Percentiles rank a stretch among this genome's conserved stretches.
These are phyloP conservation scores for Penicillium sp. DNA, from an alignment of 2,329 filamentous ascomycete genomes.

Conservation along the genomic window DNA sequence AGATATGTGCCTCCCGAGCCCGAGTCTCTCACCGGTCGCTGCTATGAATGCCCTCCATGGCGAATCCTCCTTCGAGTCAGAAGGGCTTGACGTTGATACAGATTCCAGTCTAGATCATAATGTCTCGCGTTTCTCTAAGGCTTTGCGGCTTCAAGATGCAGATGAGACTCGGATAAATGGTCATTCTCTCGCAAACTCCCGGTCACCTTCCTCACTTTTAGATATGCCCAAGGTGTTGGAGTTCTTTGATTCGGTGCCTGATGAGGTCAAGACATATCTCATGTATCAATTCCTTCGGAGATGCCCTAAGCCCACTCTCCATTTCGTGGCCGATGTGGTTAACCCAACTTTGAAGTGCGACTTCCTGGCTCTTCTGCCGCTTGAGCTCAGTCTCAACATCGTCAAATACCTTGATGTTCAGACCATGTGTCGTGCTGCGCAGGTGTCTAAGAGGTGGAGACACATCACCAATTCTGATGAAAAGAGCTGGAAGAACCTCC, in stretches of 20 bases:
- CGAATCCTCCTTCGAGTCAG: conserved; percentile 46
- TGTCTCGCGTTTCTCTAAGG: conserved; percentile 27
- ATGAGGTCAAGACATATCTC: conserved; percentile 89
- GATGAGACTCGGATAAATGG: conserved; percentile 13
- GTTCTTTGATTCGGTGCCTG: conserved; percentile 85
- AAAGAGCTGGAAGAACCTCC: conserved; percentile 89
- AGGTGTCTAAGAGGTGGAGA: conserved; percentile 93
- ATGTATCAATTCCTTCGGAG: conserved; percentile 93
- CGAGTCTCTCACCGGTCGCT: conserved; percentile 85
- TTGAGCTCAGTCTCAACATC: conserved; percentile 84
- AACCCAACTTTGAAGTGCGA: conserved; percentile 95
- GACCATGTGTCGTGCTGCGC: conserved; percentile 85
- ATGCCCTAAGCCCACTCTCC: conserved; percentile 82
- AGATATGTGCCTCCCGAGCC: conserved; percentile 91
- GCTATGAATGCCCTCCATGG: conserved; percentile 62
- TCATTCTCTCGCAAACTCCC: conserved; percentile 24
- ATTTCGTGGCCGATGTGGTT: conserved; percentile 84
- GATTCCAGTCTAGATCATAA: conserved; percentile 46
- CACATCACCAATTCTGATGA: conserved; percentile 89
- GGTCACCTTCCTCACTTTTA: conserved; percentile 54
- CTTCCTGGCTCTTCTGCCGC: conserved; percentile 78
- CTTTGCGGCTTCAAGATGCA: conserved; percentile 21
- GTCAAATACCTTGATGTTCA: conserved; percentile 80
- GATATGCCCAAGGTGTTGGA: conserved; percentile 86
- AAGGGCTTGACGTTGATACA: conserved; percentile 43